Evolutionary conservation across 2,329 filamentous ascomycete genomes (phyloP).

Genomic region (Alternaria atra): DNA sequence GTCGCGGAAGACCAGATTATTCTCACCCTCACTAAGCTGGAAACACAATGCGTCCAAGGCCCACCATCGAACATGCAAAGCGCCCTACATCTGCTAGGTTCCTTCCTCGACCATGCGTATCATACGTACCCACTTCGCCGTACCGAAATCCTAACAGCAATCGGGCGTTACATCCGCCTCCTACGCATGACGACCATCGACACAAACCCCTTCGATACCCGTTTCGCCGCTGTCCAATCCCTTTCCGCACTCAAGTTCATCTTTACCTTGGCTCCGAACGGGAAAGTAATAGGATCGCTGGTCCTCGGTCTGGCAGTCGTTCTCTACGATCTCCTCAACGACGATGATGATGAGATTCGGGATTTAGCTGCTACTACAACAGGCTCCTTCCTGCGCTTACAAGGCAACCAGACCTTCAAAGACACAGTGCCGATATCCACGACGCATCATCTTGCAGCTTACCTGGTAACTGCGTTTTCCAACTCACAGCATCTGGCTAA

Average conservation of each 20-base stretch:
- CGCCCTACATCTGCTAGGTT: conserved; percentile 42
- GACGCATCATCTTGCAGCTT: conserved; percentile 50
- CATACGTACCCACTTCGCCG: conserved; percentile 14
- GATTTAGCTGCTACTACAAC: conserved; percentile 67
- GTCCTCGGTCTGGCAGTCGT: conserved; percentile 56
- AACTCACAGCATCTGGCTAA: conserved; percentile 45
- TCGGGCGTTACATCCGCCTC: conserved; percentile 40
- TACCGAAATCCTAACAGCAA: conserved; percentile 11
- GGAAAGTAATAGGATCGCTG: conserved; percentile 17
- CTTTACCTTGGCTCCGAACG: conserved; percentile 22
- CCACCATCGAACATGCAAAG: conserved; percentile 45
- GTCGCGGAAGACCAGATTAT: conserved; percentile 23
- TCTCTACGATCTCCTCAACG: conserved; percentile 62
- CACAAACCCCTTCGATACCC: conserved; percentile 67
- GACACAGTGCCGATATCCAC: conserved; percentile 61
- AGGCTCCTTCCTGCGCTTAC: conserved; percentile 54
- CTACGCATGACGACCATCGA: conserved; percentile 44
- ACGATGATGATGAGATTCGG: conserved; percentile 92
- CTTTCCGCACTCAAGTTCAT: conserved; percentile 57
- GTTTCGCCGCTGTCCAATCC: conserved; percentile 67
- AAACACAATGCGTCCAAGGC: conserved; percentile 36
- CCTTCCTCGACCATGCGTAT: conserved; percentile 44
- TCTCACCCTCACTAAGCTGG: conserved; percentile 32
- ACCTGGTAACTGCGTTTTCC: conserved; percentile 47
- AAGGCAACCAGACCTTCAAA: conserved; percentile 27